Percentiles rank a stretch among this genome's conserved stretches.
phyloP scores from a whole-genome alignment of 1,284 basidiomycete genomes.

The Irpex rosettiformis region DNA sequence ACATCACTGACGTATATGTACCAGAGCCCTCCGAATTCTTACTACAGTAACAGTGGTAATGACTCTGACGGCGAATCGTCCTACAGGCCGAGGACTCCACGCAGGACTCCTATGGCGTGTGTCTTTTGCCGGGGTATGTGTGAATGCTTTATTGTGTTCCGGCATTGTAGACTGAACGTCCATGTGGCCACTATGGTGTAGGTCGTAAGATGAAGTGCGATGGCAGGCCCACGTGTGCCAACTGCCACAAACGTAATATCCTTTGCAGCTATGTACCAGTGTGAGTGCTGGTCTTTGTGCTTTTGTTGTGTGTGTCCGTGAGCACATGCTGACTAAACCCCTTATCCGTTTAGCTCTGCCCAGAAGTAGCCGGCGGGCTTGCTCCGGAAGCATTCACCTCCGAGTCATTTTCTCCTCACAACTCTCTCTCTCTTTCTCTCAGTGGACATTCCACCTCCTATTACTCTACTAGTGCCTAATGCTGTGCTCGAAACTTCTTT shows the following conservation, averaged over 20 bases:
- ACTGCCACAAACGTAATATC: conserved; percentile 29
- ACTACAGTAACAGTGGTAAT: conserved; percentile 14
- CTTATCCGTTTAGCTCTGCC: conserved; percentile 10
- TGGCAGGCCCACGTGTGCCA: conserved; percentile 29
- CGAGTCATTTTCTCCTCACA: neutral
- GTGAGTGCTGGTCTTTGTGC: conserved; percentile 14
- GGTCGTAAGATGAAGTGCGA: conserved; percentile 33
- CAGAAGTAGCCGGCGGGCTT: conserved; percentile 13
- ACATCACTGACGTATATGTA: neutral
- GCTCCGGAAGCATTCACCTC: neutral
- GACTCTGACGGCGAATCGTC: conserved; percentile 26
- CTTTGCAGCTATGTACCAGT: conserved; percentile 30
- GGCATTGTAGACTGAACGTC: neutral
- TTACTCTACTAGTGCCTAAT: neutral
- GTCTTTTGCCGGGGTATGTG: conserved; percentile 29
- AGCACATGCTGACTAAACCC: neutral
- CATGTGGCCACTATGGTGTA: conserved; percentile 9
- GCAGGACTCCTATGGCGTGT: conserved; percentile 31
- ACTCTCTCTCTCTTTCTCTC: neutral
- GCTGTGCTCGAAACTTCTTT: conserved; percentile 1
- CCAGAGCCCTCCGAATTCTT: conserved; percentile 10
- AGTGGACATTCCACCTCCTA: neutral
- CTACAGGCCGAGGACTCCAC: conserved; percentile 28
- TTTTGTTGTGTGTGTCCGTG: neutral
- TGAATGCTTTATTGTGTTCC: neutral